phyloP scores from a whole-genome alignment of 2,329 filamentous ascomycete species.

The Polytolypa hystricis region DNA sequence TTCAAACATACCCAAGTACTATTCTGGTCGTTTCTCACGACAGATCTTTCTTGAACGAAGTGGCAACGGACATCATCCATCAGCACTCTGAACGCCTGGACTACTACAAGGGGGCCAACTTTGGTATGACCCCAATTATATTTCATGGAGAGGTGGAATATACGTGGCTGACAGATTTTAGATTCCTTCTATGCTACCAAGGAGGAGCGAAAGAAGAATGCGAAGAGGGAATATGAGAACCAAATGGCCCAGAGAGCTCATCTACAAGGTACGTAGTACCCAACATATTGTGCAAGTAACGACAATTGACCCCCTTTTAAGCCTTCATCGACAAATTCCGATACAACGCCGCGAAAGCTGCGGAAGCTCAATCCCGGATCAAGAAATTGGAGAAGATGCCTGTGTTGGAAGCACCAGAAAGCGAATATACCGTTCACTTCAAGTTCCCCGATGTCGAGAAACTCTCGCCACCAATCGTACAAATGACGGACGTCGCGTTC shows the following conservation, averaged over 20 bases:
- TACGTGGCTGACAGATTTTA: conserved; percentile 12
- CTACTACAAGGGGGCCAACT: conserved; percentile 97
- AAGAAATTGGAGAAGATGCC: conserved; percentile 99
- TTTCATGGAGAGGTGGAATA: not conserved
- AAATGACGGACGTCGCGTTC: conserved; percentile 88
- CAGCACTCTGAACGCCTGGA: conserved; percentile 95
- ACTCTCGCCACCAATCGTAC: conserved; percentile 90
- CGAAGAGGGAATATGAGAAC: conserved; percentile 95
- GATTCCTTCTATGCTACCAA: conserved; percentile 95
- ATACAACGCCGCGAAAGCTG: conserved; percentile 97
- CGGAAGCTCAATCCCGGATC: conserved; percentile 94
- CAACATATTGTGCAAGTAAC: not conserved
- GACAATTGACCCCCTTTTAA: conserved; percentile 9
- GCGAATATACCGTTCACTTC: conserved; percentile 93
- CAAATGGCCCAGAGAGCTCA: conserved; percentile 92
- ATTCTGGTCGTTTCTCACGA: conserved; percentile 97
- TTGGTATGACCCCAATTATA: conserved; percentile 37
- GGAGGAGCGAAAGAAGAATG: conserved; percentile 92
- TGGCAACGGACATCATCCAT: conserved; percentile 98
- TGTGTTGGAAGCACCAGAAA: conserved; percentile 76
- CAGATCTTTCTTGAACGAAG: conserved; percentile 95
- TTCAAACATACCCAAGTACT: conserved; percentile 87
- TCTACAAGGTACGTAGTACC: conserved; percentile 50
- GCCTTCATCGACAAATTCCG: conserved; percentile 99
- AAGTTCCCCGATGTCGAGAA: conserved; percentile 97